These are phyloP conservation scores for Lasiodiplodia sp. DNA, from an alignment of 2,329 filamentous ascomycete genomes.

Conservation along the genomic window DNA sequence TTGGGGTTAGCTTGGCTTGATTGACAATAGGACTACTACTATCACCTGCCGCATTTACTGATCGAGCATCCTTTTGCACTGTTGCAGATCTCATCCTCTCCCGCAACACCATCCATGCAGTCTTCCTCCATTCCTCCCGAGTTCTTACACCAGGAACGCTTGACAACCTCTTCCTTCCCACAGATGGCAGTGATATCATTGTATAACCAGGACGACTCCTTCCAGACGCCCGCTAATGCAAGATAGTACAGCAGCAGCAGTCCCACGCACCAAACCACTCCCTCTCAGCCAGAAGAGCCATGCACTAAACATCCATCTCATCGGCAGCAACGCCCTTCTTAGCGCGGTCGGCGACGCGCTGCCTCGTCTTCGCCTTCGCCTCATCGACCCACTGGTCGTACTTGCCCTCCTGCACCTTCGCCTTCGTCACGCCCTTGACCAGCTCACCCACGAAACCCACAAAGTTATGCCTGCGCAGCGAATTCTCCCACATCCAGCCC, in stretches of 20 bases:
- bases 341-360: slow-evolving; percentile 54
- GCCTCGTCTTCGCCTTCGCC: slow-evolving; percentile 65
- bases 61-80: too few relatives aligned
- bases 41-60: too few relatives aligned
- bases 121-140: too few relatives aligned
- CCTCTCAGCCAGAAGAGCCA: neutral
- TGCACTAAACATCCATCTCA: slow-evolving; percentile 2
- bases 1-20: too few relatives aligned
- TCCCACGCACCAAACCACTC: neutral
- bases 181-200: neutral
- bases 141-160: too few relatives aligned
- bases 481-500: slow-evolving; percentile 95
- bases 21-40: too few relatives aligned
- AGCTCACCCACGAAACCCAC: slow-evolving; percentile 93
- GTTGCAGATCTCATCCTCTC: too few relatives aligned
- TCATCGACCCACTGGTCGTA: slow-evolving; percentile 79
- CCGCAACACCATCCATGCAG: too few relatives aligned
- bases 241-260: neutral
- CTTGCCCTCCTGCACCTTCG: slow-evolving; percentile 73
- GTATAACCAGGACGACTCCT: slow-evolving; percentile 3
- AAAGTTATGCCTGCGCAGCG: slow-evolving; percentile 90
- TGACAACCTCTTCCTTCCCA: too few relatives aligned
- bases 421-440: slow-evolving; percentile 80
- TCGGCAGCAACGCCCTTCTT: slow-evolving; percentile 50
- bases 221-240: slow-evolving; percentile 19